Evolutionary conservation across 257 asterid genomes (phyloP), one percentile per base, ranked within the genome.

Genomic region (Gardenia jasminoides): DNA sequence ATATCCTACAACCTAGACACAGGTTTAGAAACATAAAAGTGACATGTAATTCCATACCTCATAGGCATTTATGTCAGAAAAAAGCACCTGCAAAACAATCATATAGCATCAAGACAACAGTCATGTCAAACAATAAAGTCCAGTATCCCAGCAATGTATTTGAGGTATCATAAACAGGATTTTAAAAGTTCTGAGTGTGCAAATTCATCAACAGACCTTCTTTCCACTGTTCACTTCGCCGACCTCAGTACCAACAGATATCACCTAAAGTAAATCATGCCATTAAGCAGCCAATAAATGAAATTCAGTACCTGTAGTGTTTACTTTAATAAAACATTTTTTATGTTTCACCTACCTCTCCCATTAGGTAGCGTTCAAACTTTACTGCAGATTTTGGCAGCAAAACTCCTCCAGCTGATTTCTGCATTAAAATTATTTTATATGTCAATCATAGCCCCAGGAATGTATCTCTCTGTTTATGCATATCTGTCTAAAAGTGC

Each of bases 401-500:
- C 87, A 93, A 88, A 58, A 94, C 93, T 80, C 99, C 98, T 33
- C 99, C 99, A 74, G 97, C 92, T 75, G 99, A 94, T 88, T 91
- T 94, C 99, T 94, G 91, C 82, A 84, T 9, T 30, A 48, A 70
- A 68, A 79, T 26, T 68, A 54, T 5, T 41, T 72, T 5, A 48
- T 70, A 58, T 1, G 52, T 78, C 47, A 86, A 59, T 66, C 4
- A 46, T 48, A 15, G 39, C 68, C 72, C 2, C 10, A 15, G 43
- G 50, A 15, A 59, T 19, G 48, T 41, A 75, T 13, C 17, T 54
- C 43, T 24, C 13, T 4, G 12, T 36, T 74, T 41, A 33, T 19
- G 54, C n/a, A n/a, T 36, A 5, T n/a, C 24, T 20, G 41, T 39
- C 64, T 50, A 31, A 22, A 31, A 19, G 26, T 74, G 24, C 41